These are phyloP conservation scores for Talaromyces proteolyticus DNA, from an alignment of 495 filamentous ascomycete species.

Conservation along the genomic window DNA sequence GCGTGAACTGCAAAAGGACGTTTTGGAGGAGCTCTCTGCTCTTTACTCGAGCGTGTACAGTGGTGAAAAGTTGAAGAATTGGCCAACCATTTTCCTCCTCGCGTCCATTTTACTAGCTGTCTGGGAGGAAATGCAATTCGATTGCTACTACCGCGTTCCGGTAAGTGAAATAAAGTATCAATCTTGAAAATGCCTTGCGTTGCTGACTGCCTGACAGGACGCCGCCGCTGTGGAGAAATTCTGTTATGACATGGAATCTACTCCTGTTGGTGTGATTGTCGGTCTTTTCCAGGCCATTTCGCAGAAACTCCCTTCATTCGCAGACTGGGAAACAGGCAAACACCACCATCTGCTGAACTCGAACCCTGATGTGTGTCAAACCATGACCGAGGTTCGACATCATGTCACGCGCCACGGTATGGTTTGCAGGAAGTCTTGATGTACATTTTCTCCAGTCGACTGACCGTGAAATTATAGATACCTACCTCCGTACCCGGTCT, in stretches of 20 bases:
- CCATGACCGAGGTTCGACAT: constrained; percentile 86
- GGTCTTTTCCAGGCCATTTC: constrained; percentile 94
- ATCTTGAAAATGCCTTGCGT: background rate
- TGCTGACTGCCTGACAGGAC: constrained; percentile 39
- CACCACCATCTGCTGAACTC: constrained; percentile 83
- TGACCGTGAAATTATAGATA: constrained; percentile 44
- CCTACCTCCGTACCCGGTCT: constrained; percentile 51
- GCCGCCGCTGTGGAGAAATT: constrained; percentile 79
- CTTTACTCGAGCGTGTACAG: constrained; percentile 92
- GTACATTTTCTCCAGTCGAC: constrained; percentile 4
- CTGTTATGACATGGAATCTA: constrained; percentile 90
- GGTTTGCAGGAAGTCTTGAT: constrained; percentile 15
- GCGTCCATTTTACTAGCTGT: constrained; percentile 84
- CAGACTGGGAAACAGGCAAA: constrained; percentile 84
- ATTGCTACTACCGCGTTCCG: constrained; percentile 85
- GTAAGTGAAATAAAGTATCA: constrained; percentile 19
- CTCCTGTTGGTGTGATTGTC: constrained; percentile 88
- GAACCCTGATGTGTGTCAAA: constrained; percentile 83
- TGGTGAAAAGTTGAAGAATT: constrained; percentile 90
- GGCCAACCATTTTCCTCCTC: constrained; percentile 95
- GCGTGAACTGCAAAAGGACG: constrained; percentile 91
- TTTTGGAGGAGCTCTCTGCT: constrained; percentile 81
- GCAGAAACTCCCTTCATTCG: constrained; percentile 83
- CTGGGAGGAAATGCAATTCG: constrained; percentile 97
- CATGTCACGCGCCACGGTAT: constrained; percentile 87